These are phyloP conservation scores for Fusarium dimerum DNA, from an alignment of 2,329 filamentous ascomycete species.

Conservation along the genomic window DNA sequence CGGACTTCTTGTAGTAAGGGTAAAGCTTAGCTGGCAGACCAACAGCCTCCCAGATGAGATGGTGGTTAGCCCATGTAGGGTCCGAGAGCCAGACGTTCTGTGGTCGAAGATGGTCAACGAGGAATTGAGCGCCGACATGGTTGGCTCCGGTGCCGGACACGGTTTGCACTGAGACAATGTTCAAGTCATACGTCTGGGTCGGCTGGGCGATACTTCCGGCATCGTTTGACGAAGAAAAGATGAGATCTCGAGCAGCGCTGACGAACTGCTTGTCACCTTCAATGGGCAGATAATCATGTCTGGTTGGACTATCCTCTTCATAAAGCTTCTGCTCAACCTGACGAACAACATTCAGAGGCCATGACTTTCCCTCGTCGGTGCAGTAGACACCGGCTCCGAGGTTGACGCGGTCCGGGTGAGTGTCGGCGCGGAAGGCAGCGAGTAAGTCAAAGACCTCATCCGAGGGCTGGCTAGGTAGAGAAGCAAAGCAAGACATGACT, in stretches of 20 bases:
- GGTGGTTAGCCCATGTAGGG: constrained; percentile 98
- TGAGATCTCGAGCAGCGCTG: constrained; percentile 14
- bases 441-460: constrained; percentile 19
- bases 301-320: constrained; percentile 9
- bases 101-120: constrained; percentile 80
- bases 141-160: constrained; percentile 96
- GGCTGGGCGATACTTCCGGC: not conserved
- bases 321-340: constrained; percentile 20
- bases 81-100: constrained; percentile 85
- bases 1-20: constrained; percentile 88
- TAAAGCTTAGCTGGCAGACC: constrained; percentile 75
- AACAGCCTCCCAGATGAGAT: constrained; percentile 95
- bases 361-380: constrained; percentile 25
- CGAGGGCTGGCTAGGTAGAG: not conserved
- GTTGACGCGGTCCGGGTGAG: constrained; percentile 22
- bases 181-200: constrained; percentile 10
- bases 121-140: constrained; percentile 90
- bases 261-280: constrained; percentile 22
- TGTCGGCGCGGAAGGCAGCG: constrained; percentile 13
- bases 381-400: constrained; percentile 25
- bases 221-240: constrained; percentile 7
- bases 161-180: constrained; percentile 70
- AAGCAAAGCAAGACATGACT: not conserved
- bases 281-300: constrained; percentile 26
- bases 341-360: constrained; percentile 20